Conservation (phyloP, 208 protist genomes). For the Crithidia mellificae region DNA sequence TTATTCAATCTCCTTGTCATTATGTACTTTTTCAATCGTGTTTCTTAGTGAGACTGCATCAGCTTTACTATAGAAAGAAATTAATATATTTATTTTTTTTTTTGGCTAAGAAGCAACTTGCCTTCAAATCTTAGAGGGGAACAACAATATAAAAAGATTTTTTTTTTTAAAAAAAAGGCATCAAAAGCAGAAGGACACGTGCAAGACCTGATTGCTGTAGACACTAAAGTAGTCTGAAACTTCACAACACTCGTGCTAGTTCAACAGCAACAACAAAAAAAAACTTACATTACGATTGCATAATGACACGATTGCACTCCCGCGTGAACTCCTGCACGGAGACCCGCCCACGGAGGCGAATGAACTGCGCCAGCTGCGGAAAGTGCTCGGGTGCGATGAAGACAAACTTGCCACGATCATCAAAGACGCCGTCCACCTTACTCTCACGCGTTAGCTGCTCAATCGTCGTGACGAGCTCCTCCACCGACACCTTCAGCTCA, state of each 20-base stretch:
- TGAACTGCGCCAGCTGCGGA: constrained; percentile 55
- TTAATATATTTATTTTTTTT: too few relatives aligned
- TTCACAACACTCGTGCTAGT: too few relatives aligned
- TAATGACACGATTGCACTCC: constrained; percentile 72
- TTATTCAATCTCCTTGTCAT: too few relatives aligned
- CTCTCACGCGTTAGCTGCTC: constrained; percentile 56
- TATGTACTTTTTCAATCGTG: too few relatives aligned
- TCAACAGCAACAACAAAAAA: background rate
- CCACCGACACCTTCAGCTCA: constrained; percentile 49
- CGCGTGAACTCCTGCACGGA: constrained; percentile 67
- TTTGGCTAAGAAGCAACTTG: too few relatives aligned
- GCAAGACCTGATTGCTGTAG: too few relatives aligned
- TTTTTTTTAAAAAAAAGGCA: background rate
- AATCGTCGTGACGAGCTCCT: constrained; percentile 57
- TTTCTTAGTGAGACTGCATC: too few relatives aligned
- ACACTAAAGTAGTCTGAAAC: too few relatives aligned
- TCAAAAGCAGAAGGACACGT: too few relatives aligned
- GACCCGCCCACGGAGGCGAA: constrained; percentile 61
- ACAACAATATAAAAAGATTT: background rate
- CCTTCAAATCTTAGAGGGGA: too few relatives aligned
- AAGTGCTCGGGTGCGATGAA: constrained; percentile 62
- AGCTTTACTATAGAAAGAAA: too few relatives aligned
- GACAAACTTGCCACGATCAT: constrained; percentile 84
- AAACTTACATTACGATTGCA: constrained; percentile 25
- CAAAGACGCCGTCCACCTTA: constrained; percentile 64